Conservation (phyloP, 1,139 yeast genomes). For the Taiozyma sp. region DNA sequence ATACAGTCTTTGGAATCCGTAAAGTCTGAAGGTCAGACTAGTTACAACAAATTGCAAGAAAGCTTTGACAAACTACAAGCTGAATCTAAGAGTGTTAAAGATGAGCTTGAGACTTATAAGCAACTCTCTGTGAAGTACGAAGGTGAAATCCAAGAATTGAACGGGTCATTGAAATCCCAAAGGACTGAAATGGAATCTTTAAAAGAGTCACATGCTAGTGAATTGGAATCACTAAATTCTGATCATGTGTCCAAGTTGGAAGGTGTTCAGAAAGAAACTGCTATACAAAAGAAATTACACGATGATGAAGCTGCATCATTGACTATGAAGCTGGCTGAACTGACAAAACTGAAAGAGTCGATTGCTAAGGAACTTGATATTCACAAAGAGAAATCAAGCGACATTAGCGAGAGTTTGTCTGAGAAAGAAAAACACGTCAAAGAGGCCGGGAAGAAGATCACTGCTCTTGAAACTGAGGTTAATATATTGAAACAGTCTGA, state of each 20-base stretch:
- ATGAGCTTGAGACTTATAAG: slow-evolving; percentile 8
- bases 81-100: slow-evolving; percentile 2
- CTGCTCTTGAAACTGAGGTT: not conserved
- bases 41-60: slow-evolving; percentile 2
- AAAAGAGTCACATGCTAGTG: not conserved
- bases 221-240: not conserved
- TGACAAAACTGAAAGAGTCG: not conserved
- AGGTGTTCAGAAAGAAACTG: not conserved
- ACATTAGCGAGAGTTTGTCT: not conserved
- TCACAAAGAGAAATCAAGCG: not conserved
- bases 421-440: not conserved
- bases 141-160: slow-evolving; percentile 8
- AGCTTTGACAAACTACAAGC: slow-evolving; percentile 6
- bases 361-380: not conserved
- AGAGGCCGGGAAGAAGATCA: not conserved
- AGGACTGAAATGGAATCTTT: not conserved
- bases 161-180: slow-evolving; percentile 4
- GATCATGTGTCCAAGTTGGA: not conserved
- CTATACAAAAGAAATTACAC: not conserved
- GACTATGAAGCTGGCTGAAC: not conserved
- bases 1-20: not conserved
- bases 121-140: slow-evolving; percentile 6
- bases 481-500: not conserved
- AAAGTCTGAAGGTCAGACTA: slow-evolving; percentile 2
- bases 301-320: not conserved